These are phyloP conservation scores for Phytophthora lateralis DNA, from an alignment of 352 stramenopile genomes.

Conservation along the genomic window DNA sequence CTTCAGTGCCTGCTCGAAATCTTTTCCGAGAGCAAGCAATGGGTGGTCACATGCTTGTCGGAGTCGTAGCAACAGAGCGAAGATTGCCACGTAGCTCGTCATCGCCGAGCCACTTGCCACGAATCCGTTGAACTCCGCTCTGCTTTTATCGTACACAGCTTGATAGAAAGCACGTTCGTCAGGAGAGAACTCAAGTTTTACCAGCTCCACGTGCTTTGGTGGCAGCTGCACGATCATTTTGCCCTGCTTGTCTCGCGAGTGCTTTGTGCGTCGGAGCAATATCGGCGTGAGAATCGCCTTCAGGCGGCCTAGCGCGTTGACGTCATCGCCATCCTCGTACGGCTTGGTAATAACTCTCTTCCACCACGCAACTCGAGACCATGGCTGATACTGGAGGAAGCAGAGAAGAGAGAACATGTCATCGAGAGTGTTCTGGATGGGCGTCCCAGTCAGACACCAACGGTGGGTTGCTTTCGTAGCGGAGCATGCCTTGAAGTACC, in stretches of 20 bases:
- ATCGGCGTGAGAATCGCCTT: conserved; percentile 77
- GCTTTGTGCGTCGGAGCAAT: conserved; percentile 88
- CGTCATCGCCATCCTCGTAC: conserved; percentile 75
- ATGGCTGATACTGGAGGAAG: conserved; percentile 88
- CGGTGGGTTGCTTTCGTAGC: conserved; percentile 62
- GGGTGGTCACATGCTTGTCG: conserved; percentile 92
- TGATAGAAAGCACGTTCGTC: conserved; percentile 89
- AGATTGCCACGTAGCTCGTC: conserved; percentile 89
- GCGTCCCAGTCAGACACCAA: conserved; percentile 92
- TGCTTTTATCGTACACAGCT: conserved; percentile 82
- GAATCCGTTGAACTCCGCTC: conserved; percentile 90
- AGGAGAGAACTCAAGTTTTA: conserved; percentile 71
- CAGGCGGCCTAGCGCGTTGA: conserved; percentile 57
- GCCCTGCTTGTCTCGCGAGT: conserved; percentile 65
- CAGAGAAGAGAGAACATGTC: conserved; percentile 87
- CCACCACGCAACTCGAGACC: conserved; percentile 84
- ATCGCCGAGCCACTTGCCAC: conserved; percentile 74
- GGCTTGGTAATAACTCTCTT: conserved; percentile 80
- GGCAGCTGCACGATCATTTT: conserved; percentile 77
- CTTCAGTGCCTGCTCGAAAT: conserved; percentile 54
- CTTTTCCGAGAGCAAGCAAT: conserved; percentile 78
- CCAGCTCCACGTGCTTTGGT: conserved; percentile 68
- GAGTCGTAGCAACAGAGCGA: conserved; percentile 85
- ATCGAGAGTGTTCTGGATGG: conserved; percentile 89
- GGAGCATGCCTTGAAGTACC: conserved; percentile 71